Evolutionary conservation across 169 alveolate genomes (phyloP).

Genomic region (Plasmodium malariae): DNA sequence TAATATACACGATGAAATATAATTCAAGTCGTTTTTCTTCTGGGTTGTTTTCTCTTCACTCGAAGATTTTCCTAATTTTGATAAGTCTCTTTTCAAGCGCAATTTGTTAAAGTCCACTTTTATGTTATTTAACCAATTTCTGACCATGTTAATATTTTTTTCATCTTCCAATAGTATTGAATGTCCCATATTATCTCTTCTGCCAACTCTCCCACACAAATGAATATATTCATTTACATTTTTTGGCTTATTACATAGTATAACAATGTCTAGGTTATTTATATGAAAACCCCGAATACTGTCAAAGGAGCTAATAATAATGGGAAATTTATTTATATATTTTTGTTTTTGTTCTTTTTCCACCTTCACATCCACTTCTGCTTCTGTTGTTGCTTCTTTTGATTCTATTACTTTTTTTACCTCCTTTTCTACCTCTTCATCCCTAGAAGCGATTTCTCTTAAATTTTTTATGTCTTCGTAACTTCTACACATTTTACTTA

Average conservation of each 20-base stretch:
- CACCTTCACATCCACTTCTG: background rate
- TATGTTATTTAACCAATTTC: conserved; percentile 56
- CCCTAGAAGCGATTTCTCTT: conserved; percentile 18
- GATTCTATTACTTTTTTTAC: background rate
- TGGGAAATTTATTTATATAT: conserved; percentile 56
- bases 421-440: background rate
- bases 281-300: conserved; percentile 72
- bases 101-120: conserved; percentile 44
- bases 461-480: conserved; percentile 61
- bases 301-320: conserved; percentile 74
- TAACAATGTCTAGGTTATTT: conserved; percentile 57
- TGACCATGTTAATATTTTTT: conserved; percentile 47
- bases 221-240: conserved; percentile 73
- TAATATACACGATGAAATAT: conserved; percentile 48
- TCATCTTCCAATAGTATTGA: conserved; percentile 62
- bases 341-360: background rate
- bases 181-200: conserved; percentile 47
- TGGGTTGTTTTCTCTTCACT: background rate
- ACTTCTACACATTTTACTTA: conserved; percentile 23
- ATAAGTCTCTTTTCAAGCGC: background rate
- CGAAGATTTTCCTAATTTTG: background rate
- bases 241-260: conserved; percentile 64
- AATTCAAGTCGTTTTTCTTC: conserved; percentile 20
- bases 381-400: background rate
- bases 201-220: conserved; percentile 74